Conservation (phyloP, 176 grass and related monocot species). For the Cenchrus americanus region DNA sequence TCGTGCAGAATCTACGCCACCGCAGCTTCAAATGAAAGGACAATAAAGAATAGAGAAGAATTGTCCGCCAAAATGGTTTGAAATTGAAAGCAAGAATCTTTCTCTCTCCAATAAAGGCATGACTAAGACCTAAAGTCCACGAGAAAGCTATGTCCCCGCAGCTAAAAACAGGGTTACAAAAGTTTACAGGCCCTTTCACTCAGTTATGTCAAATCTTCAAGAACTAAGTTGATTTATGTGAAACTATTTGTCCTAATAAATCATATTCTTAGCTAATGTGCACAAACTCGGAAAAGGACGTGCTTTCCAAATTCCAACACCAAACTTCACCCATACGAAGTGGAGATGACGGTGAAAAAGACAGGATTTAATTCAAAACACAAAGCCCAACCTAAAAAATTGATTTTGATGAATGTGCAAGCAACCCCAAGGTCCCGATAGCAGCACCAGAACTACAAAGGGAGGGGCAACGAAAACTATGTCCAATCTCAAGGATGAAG, state of each 20-base stretch:
- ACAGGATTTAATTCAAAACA: neutral
- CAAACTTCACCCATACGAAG: neutral
- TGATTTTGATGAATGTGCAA: constrained; percentile 29
- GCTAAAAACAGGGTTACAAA: constrained; percentile 42
- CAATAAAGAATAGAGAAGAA: constrained; percentile 22
- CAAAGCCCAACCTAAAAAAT: constrained; percentile 17
- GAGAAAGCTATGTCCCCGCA: constrained; percentile 44
- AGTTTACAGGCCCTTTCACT: constrained; percentile 21
- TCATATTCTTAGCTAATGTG: neutral
- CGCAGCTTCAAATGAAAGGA: constrained; percentile 46
- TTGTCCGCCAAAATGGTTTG: constrained; percentile 44
- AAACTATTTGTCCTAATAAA: constrained; percentile 16
- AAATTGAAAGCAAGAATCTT: constrained; percentile 50
- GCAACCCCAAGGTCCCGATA: constrained; percentile 25
- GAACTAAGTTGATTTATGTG: constrained; percentile 17
- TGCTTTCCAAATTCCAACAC: constrained; percentile 32
- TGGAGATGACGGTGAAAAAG: neutral
- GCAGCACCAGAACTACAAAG: constrained; percentile 20
- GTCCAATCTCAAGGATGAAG: constrained; percentile 15
- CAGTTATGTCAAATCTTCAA: neutral
- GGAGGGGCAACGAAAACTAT: neutral
- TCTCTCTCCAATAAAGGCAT: constrained; percentile 49
- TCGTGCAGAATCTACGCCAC: constrained; percentile 28
- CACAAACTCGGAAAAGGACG: neutral
- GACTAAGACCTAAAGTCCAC: constrained; percentile 53